Percentiles rank a stretch among this genome's conserved stretches.
phyloP scores from a whole-genome alignment of 192 early-diverging fungal species.

The Backusella australiensis region DNA sequence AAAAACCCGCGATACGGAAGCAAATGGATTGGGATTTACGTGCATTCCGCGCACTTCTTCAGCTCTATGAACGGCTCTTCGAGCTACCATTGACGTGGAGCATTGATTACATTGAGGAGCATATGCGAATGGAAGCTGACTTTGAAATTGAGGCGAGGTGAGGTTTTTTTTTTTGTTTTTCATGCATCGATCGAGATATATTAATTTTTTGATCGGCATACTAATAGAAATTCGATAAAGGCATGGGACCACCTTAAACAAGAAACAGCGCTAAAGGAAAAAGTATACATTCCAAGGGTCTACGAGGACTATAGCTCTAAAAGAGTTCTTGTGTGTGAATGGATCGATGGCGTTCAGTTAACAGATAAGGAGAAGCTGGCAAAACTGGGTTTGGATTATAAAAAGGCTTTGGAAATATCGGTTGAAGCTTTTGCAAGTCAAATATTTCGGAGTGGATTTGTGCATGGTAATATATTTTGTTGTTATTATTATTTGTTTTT shows the following conservation, averaged over 20 bases:
- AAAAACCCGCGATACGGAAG: constrained; percentile 82
- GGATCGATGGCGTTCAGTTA: constrained; percentile 81
- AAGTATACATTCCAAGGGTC: constrained; percentile 78
- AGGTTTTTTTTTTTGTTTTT: too few relatives aligned
- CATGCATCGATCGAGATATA: background rate
- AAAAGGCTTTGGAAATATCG: constrained; percentile 66
- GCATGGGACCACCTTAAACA: constrained; percentile 50
- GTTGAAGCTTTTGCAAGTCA: constrained; percentile 84
- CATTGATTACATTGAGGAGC: constrained; percentile 66
- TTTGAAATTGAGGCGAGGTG: constrained; percentile 80
- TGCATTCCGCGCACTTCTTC: constrained; percentile 59
- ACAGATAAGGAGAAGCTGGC: constrained; percentile 55
- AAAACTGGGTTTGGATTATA: constrained; percentile 30
- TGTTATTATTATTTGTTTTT: background rate
- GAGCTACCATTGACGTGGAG: constrained; percentile 82
- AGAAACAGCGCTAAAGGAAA: constrained; percentile 45
- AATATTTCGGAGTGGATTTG: constrained; percentile 83
- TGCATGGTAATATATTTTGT: constrained; percentile 60
- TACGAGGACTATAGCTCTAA: constrained; percentile 66
- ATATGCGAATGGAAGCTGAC: constrained; percentile 81
- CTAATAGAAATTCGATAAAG: constrained; percentile 63
- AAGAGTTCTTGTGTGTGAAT: constrained; percentile 83
- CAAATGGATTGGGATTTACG: constrained; percentile 87
- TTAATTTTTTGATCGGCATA: background rate
- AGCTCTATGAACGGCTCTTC: constrained; percentile 72